Percentiles rank a stretch among this genome's conserved stretches.
These are phyloP conservation scores for Scutellaria barbata DNA, from an alignment of 257 asterid genomes.

Conservation along the genomic window DNA sequence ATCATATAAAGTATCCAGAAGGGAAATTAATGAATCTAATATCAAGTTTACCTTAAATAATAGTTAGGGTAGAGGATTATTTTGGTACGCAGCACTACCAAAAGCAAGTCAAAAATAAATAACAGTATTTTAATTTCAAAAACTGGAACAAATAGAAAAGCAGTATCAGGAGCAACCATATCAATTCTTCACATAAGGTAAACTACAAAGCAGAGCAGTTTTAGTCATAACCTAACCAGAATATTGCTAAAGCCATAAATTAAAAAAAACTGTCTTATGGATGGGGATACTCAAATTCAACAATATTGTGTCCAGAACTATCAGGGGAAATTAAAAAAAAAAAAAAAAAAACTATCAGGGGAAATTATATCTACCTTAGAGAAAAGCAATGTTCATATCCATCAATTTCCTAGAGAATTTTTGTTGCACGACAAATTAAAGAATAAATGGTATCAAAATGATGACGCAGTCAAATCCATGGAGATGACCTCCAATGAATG, in stretches of 20 bases:
- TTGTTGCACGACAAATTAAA: neutral
- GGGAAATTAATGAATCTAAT: neutral
- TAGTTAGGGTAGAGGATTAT: conserved; percentile 1
- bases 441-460: conserved; percentile 12
- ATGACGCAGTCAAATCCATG: conserved; percentile 22
- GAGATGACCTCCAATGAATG: conserved; percentile 28
- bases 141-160: neutral
- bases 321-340: neutral
- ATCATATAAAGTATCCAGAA: conserved; percentile 18
- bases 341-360: conserved; percentile 8
- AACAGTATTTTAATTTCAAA: neutral
- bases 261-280: neutral
- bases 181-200: neutral
- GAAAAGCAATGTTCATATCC: conserved; percentile 17
- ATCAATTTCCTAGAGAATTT: conserved; percentile 17
- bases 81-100: conserved; percentile 11
- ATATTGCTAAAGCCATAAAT: conserved; percentile 1
- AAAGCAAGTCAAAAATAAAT: neutral
- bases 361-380: conserved; percentile 23
- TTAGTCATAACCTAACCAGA: conserved; percentile 5
- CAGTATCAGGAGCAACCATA: conserved; percentile 5
- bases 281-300: neutral
- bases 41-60: conserved; percentile 10
- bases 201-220: conserved; percentile 17
- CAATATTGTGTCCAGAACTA: conserved; percentile 19